A percentile compares a stretch with the other conserved stretches of the same genome.
Conservation (phyloP, 2,329 filamentous ascomycete genomes). For the Fusarium goolgardi region DNA sequence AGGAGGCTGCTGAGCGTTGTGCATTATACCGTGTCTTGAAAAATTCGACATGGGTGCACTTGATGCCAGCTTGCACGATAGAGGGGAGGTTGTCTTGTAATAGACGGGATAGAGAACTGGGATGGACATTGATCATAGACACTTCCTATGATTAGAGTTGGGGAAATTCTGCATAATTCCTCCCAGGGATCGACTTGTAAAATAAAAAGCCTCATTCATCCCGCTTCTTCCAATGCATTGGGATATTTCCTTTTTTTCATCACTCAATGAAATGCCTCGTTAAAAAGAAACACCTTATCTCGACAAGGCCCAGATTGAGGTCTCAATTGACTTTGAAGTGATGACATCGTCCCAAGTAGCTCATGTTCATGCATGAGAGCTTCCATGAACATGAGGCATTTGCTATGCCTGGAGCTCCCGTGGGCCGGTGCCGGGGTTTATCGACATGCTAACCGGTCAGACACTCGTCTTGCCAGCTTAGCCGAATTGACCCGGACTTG, state of each 20-base stretch:
- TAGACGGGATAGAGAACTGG: conserved; percentile 57
- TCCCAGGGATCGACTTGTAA: conserved; percentile 55
- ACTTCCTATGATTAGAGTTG: conserved; percentile 53
- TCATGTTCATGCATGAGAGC: conserved; percentile 24
- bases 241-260: conserved; percentile 47
- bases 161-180: conserved; percentile 51
- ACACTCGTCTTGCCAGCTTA: conserved; percentile 44
- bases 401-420: conserved; percentile 46
- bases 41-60: conserved; percentile 44
- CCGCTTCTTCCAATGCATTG: conserved; percentile 51
- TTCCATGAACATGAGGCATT: conserved; percentile 45
- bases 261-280: conserved; percentile 11
- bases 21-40: conserved; percentile 46
- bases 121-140: conserved; percentile 50
- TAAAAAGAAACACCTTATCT: conserved; percentile 12
- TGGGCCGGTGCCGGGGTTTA: conserved; percentile 47
- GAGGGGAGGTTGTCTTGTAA: conserved; percentile 54
- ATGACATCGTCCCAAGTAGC: conserved; percentile 29
- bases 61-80: conserved; percentile 51
- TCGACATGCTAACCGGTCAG: conserved; percentile 44
- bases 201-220: conserved; percentile 59
- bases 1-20: conserved; percentile 47
- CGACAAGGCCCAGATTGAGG: conserved; percentile 17
- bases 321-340: conserved; percentile 40
- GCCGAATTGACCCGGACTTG: conserved; percentile 45